Evolutionary conservation across 192 early-diverging fungal genomes (phyloP), one percentile per base, ranked within the genome.

Genomic region (Thoreauomyces humboldtii): DNA sequence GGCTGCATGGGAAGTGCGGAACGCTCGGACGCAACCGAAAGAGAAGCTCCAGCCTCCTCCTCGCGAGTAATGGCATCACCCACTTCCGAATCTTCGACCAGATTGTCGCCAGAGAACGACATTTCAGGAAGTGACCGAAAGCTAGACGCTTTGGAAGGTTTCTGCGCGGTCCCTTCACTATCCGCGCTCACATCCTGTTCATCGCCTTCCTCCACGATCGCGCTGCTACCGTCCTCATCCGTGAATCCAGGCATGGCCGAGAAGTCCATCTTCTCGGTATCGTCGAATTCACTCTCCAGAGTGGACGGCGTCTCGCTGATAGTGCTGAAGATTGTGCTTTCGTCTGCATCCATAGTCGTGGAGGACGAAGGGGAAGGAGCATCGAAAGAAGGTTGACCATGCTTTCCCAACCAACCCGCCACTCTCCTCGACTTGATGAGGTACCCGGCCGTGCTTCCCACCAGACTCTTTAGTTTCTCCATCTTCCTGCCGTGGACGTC

Each of bases 381-480:
- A 22, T 22, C 54, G 1, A 28, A 38, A 7, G 28, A 47, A 9
- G 22, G 29, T 19, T 50, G 22, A 28, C 34, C 45, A 17, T 22
- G 14, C n/a, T 29, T 5, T 3, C 37, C 57, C 14, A 74, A 37
- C 73, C 73, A 74, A n/a, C 65, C 63, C 4, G 63, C 62, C 6
- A 71, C 69, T 33, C 55, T 42, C 0, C 63, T 33, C 4, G 50
- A 43, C 36, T 72, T 71, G 22, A 75, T 63, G 1, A 71, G 37
- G 41, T 65, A 65, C 7, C 41, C 38, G 7, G 69, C 63, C 14
- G 63, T 54, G 14, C 33, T 45, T 14, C 73, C 69, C 5, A 73
- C 60, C 21, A 59, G 36, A 38, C 42, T 73, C 11, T 51, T 53
- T 27, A 75, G 7, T 35, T 67, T 65, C 29, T 75, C 73, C 21